phyloP scores from a whole-genome alignment of 2,329 filamentous ascomycete species.

The Ophiognomonia clavigignenti-juglandacearum region DNA sequence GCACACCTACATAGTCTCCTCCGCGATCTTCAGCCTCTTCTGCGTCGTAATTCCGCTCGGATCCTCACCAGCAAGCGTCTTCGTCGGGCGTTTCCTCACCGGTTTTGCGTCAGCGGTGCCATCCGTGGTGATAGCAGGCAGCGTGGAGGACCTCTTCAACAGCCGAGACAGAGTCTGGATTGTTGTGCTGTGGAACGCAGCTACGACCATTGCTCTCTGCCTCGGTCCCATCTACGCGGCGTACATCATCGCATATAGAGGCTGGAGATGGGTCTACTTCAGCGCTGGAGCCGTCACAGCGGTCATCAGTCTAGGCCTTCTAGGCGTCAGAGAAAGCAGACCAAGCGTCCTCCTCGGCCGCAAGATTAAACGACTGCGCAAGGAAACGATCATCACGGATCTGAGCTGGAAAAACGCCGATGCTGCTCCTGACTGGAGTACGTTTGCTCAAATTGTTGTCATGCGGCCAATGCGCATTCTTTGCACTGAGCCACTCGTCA shows the following conservation, averaged over 20 bases:
- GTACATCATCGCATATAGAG: slow-evolving; percentile 25
- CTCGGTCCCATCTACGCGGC: slow-evolving; percentile 39
- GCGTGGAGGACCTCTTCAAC: slow-evolving; percentile 45
- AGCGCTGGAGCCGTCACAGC: slow-evolving; percentile 33
- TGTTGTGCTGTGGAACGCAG: slow-evolving; percentile 38
- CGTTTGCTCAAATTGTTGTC: slow-evolving; percentile 33
- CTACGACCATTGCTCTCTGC: slow-evolving; percentile 36
- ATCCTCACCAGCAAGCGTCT: slow-evolving; percentile 25
- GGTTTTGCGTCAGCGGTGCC: slow-evolving; percentile 43
- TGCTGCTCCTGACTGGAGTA: slow-evolving; percentile 25
- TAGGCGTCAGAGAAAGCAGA: slow-evolving; percentile 37
- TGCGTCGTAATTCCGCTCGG: slow-evolving; percentile 36
- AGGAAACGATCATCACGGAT: slow-evolving; percentile 12
- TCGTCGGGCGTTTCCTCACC: slow-evolving; percentile 36
- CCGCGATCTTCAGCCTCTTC: slow-evolving; percentile 26
- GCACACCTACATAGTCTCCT: slow-evolving; percentile 29
- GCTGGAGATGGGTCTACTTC: slow-evolving; percentile 42
- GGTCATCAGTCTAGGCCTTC: slow-evolving; percentile 27
- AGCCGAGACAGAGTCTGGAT: slow-evolving; percentile 39
- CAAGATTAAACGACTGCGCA: slow-evolving; percentile 15
- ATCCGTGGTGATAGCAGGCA: slow-evolving; percentile 40
- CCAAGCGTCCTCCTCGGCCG: slow-evolving; percentile 34
- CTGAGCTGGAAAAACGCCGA: slow-evolving; percentile 32
- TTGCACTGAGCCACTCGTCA: slow-evolving; percentile 41
- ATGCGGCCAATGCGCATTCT: slow-evolving; percentile 36